Base-by-base conservation (phyloP, 2,329 filamentous ascomycete species). In the Alternaria gansuensis region DNA sequence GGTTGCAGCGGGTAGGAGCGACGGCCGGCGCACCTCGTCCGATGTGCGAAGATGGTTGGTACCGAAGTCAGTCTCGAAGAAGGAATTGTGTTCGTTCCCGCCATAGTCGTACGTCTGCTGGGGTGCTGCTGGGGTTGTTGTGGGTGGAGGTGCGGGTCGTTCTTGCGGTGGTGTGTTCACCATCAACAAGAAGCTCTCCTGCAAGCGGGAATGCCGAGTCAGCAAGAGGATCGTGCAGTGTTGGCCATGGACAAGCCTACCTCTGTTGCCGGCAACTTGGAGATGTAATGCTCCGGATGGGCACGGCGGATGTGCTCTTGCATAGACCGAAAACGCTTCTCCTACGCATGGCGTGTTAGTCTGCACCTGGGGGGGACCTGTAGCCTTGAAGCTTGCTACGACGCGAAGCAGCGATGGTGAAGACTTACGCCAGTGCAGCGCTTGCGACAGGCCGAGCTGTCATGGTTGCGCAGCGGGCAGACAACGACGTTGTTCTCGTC, bases 281-380 rank as follows among this genome's bases (percentile, higher is more conserved):
- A 89, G 71, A 99, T 96, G 82, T 98, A 98, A 79, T 97, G 90
- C 78, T 96, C 93, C 62, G 94, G 94, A 78, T 99, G 95, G 68
- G 95, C 94, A 79, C 95, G 90, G 73, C 95, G 92, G 74, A 99
- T 98, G 77, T 99, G 95, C 85, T 99, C 95, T 81, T 98, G 95
- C 92, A 99, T 98, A 64, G 94, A 98, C 79, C 95, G 93, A 82
- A 93, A 99, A 69, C 92, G 87, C 81, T 96, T 96, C 83, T 96
- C 92, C 92, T 96, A 80, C 66, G 63, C 57, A 71, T 60, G 70
- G 73, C 73, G 75, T 78, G 70, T 64, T 62, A 62, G 34, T 48
- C 51, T 64, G 62, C 54, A 55, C 41, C 57, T 45, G 41, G 41
- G 29, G 29, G 53, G 34, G 37, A 33, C 45, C 21, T n/a, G 10